Conservation (phyloP, 345 rosid species). For the Durio zibethinus region DNA sequence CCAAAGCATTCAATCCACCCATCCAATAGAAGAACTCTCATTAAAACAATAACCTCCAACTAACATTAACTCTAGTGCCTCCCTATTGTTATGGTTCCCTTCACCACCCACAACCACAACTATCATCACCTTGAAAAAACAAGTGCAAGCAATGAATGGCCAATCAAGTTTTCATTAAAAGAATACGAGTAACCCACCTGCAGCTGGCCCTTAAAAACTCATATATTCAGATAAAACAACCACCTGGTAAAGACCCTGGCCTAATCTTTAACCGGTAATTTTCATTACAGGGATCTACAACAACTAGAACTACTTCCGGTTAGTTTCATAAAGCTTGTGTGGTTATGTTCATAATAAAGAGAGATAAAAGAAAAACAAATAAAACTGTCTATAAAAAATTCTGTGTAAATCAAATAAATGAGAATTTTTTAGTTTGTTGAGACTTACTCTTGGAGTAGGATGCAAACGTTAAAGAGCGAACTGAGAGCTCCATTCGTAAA, state of each 20-base stretch:
- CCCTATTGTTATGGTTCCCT: conserved; percentile 6
- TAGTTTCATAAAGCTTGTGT: not conserved
- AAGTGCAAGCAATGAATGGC: conserved; percentile 11
- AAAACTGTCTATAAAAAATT: not conserved
- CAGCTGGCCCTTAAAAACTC: not conserved
- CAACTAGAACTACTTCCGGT: conserved; percentile 15
- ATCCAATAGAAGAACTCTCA: conserved; percentile 7
- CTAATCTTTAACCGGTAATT: conserved; percentile 8
- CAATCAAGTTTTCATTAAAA: conserved; percentile 15
- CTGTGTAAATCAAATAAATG: not conserved
- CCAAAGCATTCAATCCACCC: conserved; percentile 15
- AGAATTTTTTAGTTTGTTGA: not conserved
- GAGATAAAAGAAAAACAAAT: not conserved
- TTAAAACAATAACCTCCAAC: conserved; percentile 13
- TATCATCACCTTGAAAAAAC: conserved; percentile 6
- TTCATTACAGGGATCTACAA: conserved; percentile 18
- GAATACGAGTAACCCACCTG: not conserved
- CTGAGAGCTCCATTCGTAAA: conserved; percentile 32
- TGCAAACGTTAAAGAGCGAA: conserved; percentile 23
- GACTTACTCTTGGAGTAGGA: conserved; percentile 31
- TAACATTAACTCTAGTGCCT: conserved; percentile 14
- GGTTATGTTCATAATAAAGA: conserved; percentile 3
- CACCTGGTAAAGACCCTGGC: conserved; percentile 7
- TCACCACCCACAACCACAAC: conserved; percentile 31
- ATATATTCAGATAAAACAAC: conserved; percentile 15